Percentiles rank a stretch among this genome's conserved stretches.
Evolutionary conservation across 176 grass and related monocot genomes (phyloP).

Genomic region (Thalia dealbata): DNA sequence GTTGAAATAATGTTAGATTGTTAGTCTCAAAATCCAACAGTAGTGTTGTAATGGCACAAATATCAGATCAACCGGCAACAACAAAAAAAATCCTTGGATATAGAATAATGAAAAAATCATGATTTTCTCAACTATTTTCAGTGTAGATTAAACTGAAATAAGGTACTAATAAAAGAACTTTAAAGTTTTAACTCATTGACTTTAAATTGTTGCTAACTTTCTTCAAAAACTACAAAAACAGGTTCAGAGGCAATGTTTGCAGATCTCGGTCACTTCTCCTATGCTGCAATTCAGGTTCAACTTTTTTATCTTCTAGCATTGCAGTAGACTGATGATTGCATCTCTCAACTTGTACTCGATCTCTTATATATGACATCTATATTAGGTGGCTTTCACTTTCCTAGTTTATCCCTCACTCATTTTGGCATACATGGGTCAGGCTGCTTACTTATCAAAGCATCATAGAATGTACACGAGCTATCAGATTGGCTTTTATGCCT

Average conservation of each 20-base stretch:
- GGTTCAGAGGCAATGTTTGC: slow-evolving; percentile 99
- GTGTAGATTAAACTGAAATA: not conserved
- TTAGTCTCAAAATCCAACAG: too few species aligned
- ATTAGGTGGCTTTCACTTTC: slow-evolving; percentile 86
- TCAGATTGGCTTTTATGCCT: slow-evolving; percentile 90
- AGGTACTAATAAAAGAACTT: not conserved
- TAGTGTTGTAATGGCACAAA: too few species aligned
- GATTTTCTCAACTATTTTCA: too few species aligned
- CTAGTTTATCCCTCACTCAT: slow-evolving; percentile 86
- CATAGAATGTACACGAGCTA: slow-evolving; percentile 62
- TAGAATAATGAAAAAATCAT: too few species aligned
- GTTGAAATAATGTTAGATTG: too few species aligned
- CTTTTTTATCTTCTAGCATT: slow-evolving; percentile 6
- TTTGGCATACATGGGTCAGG: slow-evolving; percentile 98
- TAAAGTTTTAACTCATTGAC: not conserved
- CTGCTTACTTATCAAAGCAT: slow-evolving; percentile 87
- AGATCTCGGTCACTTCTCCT: slow-evolving; percentile 96
- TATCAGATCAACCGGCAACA: too few species aligned
- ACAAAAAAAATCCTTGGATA: too few species aligned
- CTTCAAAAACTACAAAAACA: slow-evolving; percentile 7
- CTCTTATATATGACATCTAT: not conserved
- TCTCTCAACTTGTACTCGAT: slow-evolving; percentile 12
- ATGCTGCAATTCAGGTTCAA: slow-evolving; percentile 80
- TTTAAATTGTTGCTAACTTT: not conserved
- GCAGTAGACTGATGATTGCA: not conserved